Evolutionary conservation across 352 stramenopile species (phyloP).

Genomic region (Phytophthora vignae): DNA sequence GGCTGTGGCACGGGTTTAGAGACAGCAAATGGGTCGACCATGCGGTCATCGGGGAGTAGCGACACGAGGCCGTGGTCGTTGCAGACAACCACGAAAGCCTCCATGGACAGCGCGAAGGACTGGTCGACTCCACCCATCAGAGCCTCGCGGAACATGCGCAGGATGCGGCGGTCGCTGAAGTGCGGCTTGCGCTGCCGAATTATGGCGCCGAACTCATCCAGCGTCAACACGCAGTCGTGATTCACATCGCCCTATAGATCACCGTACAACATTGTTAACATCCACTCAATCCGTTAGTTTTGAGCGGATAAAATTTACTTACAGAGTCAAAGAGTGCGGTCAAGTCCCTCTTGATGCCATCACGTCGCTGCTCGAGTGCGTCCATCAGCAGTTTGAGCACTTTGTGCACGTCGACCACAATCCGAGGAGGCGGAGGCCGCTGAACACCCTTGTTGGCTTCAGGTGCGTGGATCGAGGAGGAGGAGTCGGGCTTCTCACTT

Average conservation of each 20-base stretch:
- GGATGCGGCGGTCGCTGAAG: conserved; percentile 73
- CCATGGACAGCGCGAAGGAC: conserved; percentile 78
- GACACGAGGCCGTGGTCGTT: conserved; percentile 77
- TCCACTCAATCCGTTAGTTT: neutral
- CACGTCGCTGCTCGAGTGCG: conserved; percentile 63
- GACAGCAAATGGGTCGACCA: conserved; percentile 55
- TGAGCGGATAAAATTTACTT: conserved; percentile 2
- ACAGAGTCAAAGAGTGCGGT: conserved; percentile 64
- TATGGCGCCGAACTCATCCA: conserved; percentile 76
- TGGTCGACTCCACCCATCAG: conserved; percentile 69
- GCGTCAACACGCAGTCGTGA: conserved; percentile 72
- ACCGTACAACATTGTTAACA: neutral
- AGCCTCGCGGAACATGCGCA: conserved; percentile 83
- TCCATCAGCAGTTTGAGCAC: conserved; percentile 65
- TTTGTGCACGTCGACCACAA: conserved; percentile 69
- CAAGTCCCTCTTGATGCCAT: conserved; percentile 62
- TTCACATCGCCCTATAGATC: conserved; percentile 63
- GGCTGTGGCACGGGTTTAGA: neutral
- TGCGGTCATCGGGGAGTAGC: conserved; percentile 65
- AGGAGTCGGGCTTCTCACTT: conserved; percentile 16
- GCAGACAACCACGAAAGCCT: conserved; percentile 74
- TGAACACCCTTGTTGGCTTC: conserved; percentile 25
- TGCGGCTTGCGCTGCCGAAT: conserved; percentile 59
- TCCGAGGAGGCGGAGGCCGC: conserved; percentile 36
- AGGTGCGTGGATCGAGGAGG: neutral